Percentiles rank a stretch among this genome's conserved stretches.
These are phyloP conservation scores for Citrus sp. DNA, from an alignment of 345 rosid species.

Conservation along the genomic window DNA sequence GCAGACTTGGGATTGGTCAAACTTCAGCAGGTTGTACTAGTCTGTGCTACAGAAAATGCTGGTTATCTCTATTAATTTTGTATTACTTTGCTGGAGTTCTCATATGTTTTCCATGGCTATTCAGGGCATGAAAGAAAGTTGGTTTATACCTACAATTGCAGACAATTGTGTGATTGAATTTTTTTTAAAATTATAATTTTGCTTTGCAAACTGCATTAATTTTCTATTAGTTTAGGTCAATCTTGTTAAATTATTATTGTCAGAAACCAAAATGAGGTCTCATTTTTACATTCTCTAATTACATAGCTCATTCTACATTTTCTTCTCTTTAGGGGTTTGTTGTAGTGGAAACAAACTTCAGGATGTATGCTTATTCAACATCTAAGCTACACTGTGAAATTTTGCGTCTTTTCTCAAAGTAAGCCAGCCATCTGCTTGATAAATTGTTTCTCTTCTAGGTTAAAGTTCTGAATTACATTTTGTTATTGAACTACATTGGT, in stretches of 20 bases:
- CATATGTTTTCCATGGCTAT: background rate
- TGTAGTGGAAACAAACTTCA: constrained; percentile 92
- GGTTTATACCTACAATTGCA: too few species aligned
- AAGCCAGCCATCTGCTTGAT: too few species aligned
- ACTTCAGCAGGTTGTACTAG: constrained; percentile 51
- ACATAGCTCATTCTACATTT: background rate
- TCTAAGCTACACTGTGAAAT: constrained; percentile 23
- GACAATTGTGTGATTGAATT: too few species aligned
- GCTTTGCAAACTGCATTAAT: too few species aligned
- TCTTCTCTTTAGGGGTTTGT: constrained; percentile 65
- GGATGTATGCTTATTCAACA: constrained; percentile 25
- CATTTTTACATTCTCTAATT: background rate
- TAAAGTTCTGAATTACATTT: too few species aligned
- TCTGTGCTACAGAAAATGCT: background rate
- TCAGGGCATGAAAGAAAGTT: too few species aligned
- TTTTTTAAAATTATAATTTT: too few species aligned
- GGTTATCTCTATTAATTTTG: background rate
- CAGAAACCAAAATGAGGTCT: background rate
- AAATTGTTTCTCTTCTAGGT: too few species aligned
- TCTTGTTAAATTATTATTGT: background rate
- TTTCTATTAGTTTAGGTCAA: background rate
- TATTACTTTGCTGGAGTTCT: constrained; percentile 3
- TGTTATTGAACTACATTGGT: too few species aligned
- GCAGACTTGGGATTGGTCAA: too few species aligned
- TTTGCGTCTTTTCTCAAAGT: constrained; percentile 89